A percentile compares a stretch with the other conserved stretches of the same genome.
Evolutionary conservation across 192 early-diverging fungal species (phyloP).

Genomic region (Pecoramyces ruminantium): DNA sequence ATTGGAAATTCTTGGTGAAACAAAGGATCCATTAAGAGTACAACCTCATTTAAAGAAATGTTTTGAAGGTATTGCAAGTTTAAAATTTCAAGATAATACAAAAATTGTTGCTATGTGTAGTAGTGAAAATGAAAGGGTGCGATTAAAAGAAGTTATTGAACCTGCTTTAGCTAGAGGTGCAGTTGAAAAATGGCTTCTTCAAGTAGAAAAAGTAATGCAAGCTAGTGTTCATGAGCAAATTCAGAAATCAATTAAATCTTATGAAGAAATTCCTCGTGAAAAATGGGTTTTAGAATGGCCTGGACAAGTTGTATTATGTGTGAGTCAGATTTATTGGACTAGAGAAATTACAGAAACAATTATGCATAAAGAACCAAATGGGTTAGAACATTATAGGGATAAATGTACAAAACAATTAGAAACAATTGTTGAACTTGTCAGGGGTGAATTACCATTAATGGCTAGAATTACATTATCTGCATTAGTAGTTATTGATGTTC

Average conservation of each 20-base stretch:
- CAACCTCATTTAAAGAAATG: slow-evolving; percentile 50
- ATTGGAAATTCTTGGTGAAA: slow-evolving; percentile 46
- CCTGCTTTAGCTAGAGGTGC: slow-evolving; percentile 41
- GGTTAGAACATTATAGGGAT: background rate
- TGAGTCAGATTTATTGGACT: slow-evolving; percentile 43
- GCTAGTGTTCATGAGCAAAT: slow-evolving; percentile 27
- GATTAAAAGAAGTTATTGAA: slow-evolving; percentile 43
- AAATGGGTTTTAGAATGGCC: slow-evolving; percentile 50
- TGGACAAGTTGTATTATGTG: slow-evolving; percentile 41
- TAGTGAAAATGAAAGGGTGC: slow-evolving; percentile 33
- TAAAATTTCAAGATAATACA: slow-evolving; percentile 36
- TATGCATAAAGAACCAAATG: background rate
- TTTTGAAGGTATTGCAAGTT: slow-evolving; percentile 36
- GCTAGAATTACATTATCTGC: slow-evolving; percentile 39
- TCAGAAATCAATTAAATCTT: slow-evolving; percentile 27
- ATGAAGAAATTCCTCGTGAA: slow-evolving; percentile 21
- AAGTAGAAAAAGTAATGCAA: slow-evolving; percentile 37
- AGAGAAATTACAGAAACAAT: slow-evolving; percentile 31
- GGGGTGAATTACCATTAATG: slow-evolving; percentile 39
- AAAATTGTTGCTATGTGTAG: slow-evolving; percentile 32
- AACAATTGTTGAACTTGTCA: slow-evolving; percentile 31
- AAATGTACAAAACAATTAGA: slow-evolving; percentile 29
- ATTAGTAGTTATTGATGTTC: slow-evolving; percentile 48
- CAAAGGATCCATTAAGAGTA: slow-evolving; percentile 42
- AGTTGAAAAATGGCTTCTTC: slow-evolving; percentile 39